Evolutionary conservation across 2,329 filamentous ascomycete species (phyloP).

Genomic region (Cordyceps cicadae): DNA sequence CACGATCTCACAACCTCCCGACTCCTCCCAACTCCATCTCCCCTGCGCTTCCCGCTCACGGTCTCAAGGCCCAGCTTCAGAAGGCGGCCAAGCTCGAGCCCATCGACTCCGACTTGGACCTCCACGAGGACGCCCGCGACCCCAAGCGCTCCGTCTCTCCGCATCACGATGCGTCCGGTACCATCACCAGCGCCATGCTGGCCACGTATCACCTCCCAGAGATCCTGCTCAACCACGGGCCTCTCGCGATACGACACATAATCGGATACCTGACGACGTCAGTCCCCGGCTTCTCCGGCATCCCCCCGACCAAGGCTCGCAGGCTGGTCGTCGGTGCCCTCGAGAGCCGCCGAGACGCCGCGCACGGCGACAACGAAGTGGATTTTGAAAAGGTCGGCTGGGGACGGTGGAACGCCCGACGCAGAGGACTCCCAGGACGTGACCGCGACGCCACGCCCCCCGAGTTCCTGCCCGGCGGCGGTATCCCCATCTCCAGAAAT

Average conservation of each 20-base stretch:
- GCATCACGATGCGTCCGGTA: constrained; percentile 61
- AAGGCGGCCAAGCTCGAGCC: constrained; percentile 51
- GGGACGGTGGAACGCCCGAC: constrained; percentile 88
- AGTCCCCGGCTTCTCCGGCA: constrained; percentile 84
- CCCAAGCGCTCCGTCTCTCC: constrained; percentile 35
- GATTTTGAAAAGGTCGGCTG: constrained; percentile 94
- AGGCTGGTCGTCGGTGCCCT: constrained; percentile 86
- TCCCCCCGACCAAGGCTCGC: constrained; percentile 82
- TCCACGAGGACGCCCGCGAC: constrained; percentile 51
- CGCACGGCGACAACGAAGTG: constrained; percentile 61
- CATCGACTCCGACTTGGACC: constrained; percentile 80
- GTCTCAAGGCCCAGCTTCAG: constrained; percentile 60
- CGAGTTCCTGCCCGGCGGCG: constrained; percentile 34
- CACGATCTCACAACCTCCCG: constrained; percentile 59
- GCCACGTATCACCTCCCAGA: constrained; percentile 85
- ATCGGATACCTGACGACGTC: constrained; percentile 91
- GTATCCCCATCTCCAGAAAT: constrained; percentile 49
- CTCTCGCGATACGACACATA: constrained; percentile 87
- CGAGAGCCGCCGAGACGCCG: constrained; percentile 62
- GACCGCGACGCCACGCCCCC: constrained; percentile 34
- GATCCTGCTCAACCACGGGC: constrained; percentile 82
- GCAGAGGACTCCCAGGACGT: constrained; percentile 53
- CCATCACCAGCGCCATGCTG: constrained; percentile 77
- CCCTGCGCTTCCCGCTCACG: constrained; percentile 74
- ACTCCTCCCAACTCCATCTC: constrained; percentile 96